Evolutionary conservation across 2,329 filamentous ascomycete genomes (phyloP).

Genomic region (Colletotrichum limetticola): DNA sequence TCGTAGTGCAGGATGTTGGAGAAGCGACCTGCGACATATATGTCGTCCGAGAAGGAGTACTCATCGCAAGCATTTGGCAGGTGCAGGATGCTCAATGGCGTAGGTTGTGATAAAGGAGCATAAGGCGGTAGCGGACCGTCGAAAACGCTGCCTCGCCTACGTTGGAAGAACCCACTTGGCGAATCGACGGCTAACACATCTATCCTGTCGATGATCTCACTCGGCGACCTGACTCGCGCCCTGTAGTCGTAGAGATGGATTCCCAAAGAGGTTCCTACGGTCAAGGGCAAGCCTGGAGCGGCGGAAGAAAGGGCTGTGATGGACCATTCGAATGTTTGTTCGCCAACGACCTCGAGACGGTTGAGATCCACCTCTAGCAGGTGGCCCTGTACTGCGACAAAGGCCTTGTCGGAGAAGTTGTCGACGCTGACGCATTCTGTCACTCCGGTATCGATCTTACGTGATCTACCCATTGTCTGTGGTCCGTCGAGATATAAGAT

Average conservation of each 20-base stretch:
- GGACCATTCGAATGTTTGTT: slow-evolving; percentile 80
- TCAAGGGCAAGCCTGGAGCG: slow-evolving; percentile 75
- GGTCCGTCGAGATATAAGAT: slow-evolving; percentile 71
- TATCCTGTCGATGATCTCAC: slow-evolving; percentile 40
- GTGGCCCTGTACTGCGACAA: slow-evolving; percentile 81
- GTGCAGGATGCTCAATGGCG: slow-evolving; percentile 85
- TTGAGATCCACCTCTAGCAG: slow-evolving; percentile 86
- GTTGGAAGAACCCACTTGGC: slow-evolving; percentile 49
- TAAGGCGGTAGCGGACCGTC: slow-evolving; percentile 68
- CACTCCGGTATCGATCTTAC: slow-evolving; percentile 77
- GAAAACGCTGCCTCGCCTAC: slow-evolving; percentile 50
- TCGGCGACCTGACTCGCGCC: slow-evolving; percentile 45
- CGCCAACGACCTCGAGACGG: slow-evolving; percentile 75
- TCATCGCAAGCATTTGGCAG: slow-evolving; percentile 66
- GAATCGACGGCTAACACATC: slow-evolving; percentile 26
- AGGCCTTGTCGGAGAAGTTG: slow-evolving; percentile 73
- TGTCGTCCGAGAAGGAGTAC: slow-evolving; percentile 75
- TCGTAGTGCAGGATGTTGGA: slow-evolving; percentile 91
- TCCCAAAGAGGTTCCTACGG: slow-evolving; percentile 84
- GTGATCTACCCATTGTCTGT: slow-evolving; percentile 60
- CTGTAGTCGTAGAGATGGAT: slow-evolving; percentile 87
- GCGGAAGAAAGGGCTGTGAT: slow-evolving; percentile 85
- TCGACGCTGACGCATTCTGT: slow-evolving; percentile 88
- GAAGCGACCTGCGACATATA: slow-evolving; percentile 90
- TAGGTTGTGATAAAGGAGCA: slow-evolving; percentile 81